phyloP scores from a whole-genome alignment of 1,284 basidiomycete genomes.

The Trichosporon sp. region DNA sequence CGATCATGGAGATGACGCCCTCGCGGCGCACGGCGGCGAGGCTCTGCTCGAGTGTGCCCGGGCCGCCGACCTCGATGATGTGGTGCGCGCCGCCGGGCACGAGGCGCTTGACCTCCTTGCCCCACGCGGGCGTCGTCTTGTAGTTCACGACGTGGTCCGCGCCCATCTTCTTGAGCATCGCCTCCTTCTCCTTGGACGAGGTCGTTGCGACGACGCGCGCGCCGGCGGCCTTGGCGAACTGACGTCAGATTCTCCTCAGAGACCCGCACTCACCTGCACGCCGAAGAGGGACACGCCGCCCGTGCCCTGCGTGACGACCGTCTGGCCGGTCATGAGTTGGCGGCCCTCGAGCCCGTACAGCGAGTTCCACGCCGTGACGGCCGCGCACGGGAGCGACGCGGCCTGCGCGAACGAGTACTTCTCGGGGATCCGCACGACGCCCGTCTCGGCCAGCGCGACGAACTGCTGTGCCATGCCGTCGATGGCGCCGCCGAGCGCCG shows the following conservation, averaged over 20 bases:
- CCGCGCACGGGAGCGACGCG: constrained; percentile 47
- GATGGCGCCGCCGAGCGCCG: constrained; percentile 54
- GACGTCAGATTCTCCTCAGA: constrained; percentile 26
- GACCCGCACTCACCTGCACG: constrained; percentile 31
- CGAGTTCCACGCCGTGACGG: constrained; percentile 49
- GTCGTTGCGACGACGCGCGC: constrained; percentile 47
- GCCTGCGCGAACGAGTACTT: constrained; percentile 45
- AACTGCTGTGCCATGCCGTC: constrained; percentile 61
- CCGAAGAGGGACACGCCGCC: constrained; percentile 50
- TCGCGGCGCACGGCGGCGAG: constrained; percentile 51
- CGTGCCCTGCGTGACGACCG: constrained; percentile 49
- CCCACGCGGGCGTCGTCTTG: constrained; percentile 40
- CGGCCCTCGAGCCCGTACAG: constrained; percentile 41
- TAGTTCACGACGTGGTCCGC: constrained; percentile 36
- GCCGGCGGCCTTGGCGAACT: constrained; percentile 45
- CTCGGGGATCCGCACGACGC: constrained; percentile 37
- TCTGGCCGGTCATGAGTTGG: constrained; percentile 41
- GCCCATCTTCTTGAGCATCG: constrained; percentile 35
- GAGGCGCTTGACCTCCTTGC: neutral
- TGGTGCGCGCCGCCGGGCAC: constrained; percentile 55
- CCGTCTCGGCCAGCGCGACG: constrained; percentile 48
- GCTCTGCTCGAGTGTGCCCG: constrained; percentile 54
- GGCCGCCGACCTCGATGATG: constrained; percentile 59
- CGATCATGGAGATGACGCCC: constrained; percentile 56
- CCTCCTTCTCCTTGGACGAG: constrained; percentile 43